These are phyloP conservation scores for Chlorophyllum brunneum DNA, from an alignment of 768 basidiomycete species.

Conservation along the genomic window DNA sequence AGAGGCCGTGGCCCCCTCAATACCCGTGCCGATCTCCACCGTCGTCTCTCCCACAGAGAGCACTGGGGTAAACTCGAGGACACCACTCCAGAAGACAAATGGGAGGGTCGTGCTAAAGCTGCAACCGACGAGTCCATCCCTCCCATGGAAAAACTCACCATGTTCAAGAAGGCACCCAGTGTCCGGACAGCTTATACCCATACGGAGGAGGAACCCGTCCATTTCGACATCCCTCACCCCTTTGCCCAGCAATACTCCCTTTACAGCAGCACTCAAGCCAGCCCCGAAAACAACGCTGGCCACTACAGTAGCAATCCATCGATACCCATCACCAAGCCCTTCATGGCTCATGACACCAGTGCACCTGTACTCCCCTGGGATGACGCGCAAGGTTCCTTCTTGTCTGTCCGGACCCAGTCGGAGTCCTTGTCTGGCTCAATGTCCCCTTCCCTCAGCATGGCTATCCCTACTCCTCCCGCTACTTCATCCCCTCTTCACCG, in stretches of 20 bases:
- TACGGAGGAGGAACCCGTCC: conserved; percentile 39
- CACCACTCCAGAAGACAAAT: conserved; percentile 33
- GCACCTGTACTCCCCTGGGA: conserved; percentile 5
- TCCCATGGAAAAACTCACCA: conserved; percentile 58
- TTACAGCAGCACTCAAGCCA: conserved; percentile 28
- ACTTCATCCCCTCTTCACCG: conserved; percentile 47
- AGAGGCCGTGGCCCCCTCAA: conserved; percentile 31
- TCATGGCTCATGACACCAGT: not conserved
- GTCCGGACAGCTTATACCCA: conserved; percentile 48
- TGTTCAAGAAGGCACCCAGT: conserved; percentile 66
- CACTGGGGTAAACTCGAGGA: conserved; percentile 60
- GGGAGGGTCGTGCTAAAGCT: conserved; percentile 32
- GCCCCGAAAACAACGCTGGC: conserved; percentile 36
- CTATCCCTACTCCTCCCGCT: conserved; percentile 60
- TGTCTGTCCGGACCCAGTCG: conserved; percentile 9
- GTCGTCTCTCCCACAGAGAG: conserved; percentile 42
- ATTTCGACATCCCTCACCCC: conserved; percentile 38
- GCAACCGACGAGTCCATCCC: conserved; percentile 24
- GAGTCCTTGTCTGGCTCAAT: conserved; percentile 32
- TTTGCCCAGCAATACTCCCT: conserved; percentile 57
- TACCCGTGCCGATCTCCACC: conserved; percentile 34
- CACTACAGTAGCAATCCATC: conserved; percentile 11
- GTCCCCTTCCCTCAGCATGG: conserved; percentile 47
- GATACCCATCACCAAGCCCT: conserved; percentile 9
- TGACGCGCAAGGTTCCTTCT: conserved; percentile 5